Evolutionary conservation across 148 eudicot species (phyloP).

Genomic region (Chenopodium quinoa): DNA sequence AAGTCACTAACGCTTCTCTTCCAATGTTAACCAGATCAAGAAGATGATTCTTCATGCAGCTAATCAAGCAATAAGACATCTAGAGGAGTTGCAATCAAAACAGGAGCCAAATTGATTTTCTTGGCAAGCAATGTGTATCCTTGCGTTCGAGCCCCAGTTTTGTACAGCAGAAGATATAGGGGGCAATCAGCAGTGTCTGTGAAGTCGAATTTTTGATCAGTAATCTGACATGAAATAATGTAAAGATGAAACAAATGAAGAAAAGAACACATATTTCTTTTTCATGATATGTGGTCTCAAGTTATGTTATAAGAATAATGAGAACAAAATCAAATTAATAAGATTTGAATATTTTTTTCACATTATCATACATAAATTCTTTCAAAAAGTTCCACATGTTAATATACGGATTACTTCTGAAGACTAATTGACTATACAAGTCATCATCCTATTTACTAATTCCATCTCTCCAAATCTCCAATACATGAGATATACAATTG

Average conservation of each 20-base stretch:
- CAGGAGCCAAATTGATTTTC: background rate
- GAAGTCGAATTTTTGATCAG: background rate
- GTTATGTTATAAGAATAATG: background rate
- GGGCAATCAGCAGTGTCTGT: background rate
- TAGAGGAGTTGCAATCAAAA: conserved; percentile 39
- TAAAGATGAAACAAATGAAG: background rate
- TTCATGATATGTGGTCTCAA: background rate
- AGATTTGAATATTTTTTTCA: background rate
- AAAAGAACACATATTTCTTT: background rate
- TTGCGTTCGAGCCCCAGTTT: conserved; percentile 4
- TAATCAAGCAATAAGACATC: conserved; percentile 47
- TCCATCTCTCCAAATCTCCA: too few relatives aligned
- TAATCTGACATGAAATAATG: background rate
- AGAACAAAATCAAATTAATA: too few relatives aligned
- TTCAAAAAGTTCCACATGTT: too few relatives aligned
- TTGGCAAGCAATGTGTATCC: background rate
- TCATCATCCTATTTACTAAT: too few relatives aligned
- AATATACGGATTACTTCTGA: too few relatives aligned
- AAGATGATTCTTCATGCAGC: conserved; percentile 85
- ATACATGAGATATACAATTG: too few relatives aligned
- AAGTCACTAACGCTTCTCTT: background rate
- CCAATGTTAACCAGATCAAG: conserved; percentile 54
- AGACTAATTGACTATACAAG: too few relatives aligned
- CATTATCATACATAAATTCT: background rate
- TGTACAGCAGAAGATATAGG: background rate